Conservation (phyloP, 768 basidiomycete species). For the Phylloporus arenicola region DNA sequence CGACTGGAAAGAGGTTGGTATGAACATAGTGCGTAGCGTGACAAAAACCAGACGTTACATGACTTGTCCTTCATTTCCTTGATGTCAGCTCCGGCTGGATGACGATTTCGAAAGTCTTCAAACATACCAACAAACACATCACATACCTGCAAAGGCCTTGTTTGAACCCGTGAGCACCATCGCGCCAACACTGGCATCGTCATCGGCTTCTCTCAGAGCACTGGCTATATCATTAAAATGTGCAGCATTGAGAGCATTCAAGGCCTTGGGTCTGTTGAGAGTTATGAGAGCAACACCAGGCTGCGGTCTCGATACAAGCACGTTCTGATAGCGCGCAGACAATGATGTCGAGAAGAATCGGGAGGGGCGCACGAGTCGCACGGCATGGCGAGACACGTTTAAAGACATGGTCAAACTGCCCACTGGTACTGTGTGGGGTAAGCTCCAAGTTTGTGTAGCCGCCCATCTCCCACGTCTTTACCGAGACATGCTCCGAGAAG, state of each 20-base stretch:
- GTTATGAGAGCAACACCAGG: slow-evolving; percentile 74
- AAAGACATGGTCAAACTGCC: slow-evolving; percentile 17
- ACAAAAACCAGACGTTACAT: slow-evolving; percentile 46
- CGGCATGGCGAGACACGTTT: slow-evolving; percentile 1
- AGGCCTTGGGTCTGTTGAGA: slow-evolving; percentile 82
- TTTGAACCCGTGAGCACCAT: slow-evolving; percentile 92
- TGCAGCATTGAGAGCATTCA: slow-evolving; percentile 82
- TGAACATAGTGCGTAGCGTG: neutral
- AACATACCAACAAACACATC: neutral
- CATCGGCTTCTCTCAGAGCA: slow-evolving; percentile 66
- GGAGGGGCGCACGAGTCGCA: neutral
- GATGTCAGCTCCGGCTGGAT: slow-evolving; percentile 90
- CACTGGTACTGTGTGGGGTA: neutral
- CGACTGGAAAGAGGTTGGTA: slow-evolving; percentile 39
- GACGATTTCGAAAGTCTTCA: neutral
- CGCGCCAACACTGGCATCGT: slow-evolving; percentile 67
- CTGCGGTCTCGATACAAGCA: slow-evolving; percentile 64
- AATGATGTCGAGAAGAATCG: slow-evolving; percentile 29
- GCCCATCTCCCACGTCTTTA: neutral
- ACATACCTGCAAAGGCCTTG: slow-evolving; percentile 86
- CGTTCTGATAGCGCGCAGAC: slow-evolving; percentile 49
- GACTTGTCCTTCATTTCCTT: slow-evolving; percentile 98
- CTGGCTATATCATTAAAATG: slow-evolving; percentile 79
- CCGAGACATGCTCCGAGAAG: no score
- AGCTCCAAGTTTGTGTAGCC: neutral